Percentiles rank a stretch among this genome's conserved stretches.
Evolutionary conservation across 2,329 filamentous ascomycete species (phyloP).

Genomic region (Ambrosiella xylebori): DNA sequence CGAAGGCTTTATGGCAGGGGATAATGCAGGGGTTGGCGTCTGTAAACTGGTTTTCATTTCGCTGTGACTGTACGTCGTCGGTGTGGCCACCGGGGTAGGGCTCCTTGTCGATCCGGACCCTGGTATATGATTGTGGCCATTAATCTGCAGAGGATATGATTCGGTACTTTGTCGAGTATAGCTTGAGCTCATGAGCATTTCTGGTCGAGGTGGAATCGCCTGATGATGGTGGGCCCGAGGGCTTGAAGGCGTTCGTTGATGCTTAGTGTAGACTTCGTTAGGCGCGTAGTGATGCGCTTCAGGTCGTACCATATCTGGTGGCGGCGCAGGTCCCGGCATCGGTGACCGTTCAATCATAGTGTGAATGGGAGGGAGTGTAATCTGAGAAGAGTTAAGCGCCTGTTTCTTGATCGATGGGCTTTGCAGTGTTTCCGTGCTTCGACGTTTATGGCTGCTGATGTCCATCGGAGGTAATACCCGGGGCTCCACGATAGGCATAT

Average conservation of each 20-base stretch:
- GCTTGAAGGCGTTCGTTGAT: not conserved
- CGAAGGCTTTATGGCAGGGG: not conserved
- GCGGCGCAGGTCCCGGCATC: not conserved
- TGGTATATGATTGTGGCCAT: not conserved
- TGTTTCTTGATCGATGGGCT: conserved; percentile 2
- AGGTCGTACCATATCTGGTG: not conserved
- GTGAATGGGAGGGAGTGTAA: not conserved
- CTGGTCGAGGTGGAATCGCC: no score
- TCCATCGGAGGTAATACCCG: not conserved
- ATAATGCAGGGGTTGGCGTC: conserved; percentile 5
- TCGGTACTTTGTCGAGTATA: not conserved
- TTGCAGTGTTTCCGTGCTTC: not conserved
- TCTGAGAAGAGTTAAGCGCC: not conserved
- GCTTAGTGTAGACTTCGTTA: not conserved
- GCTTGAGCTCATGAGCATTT: not conserved
- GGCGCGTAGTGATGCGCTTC: not conserved
- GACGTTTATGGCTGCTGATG: not conserved
- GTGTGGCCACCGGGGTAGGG: not conserved
- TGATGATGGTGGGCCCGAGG: not conserved
- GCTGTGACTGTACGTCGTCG: not conserved
- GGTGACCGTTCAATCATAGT: not conserved
- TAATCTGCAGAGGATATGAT: not conserved
- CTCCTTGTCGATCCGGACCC: not conserved
- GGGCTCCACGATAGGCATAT: not conserved
- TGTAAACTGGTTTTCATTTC: not conserved